Evolutionary conservation across 2,329 filamentous ascomycete genomes (phyloP), one percentile per base, ranked within the genome.

Genomic region (Xylariaceae sp.): DNA sequence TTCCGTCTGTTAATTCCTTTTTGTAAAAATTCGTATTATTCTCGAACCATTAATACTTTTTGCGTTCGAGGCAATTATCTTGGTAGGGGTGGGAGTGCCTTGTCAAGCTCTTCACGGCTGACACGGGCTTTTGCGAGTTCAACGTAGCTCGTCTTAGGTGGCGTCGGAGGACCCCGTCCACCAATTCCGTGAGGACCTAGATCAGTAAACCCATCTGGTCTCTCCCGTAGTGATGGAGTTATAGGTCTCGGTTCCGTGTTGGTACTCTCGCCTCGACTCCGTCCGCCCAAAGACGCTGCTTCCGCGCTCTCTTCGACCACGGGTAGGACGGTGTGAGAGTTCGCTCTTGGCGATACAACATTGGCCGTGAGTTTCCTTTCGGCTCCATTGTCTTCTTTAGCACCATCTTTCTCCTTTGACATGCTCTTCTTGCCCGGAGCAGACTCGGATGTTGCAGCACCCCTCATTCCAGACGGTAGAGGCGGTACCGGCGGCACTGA

Each of bases 241-340:
- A 73, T 68, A 15, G 69, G 73, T 47, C 70, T 65, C 35, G 68
- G 61, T 55, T 66, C 70, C 4, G 58, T 57, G 57, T 61, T 69
- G 8, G 65, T 61, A 15, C 69, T 73, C 61, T 81, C 83, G 59
- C 77, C 75, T 18, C 79, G 80, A 68, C 83, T 84, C 56, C 81
- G 80, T 35, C 80, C 83, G 1, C 85, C 84, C 23, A 85, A 81
- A 61, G 88, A 90, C 6, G 81, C 83, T 8, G 80, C 87, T 73
- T 97, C 93, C 4, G 86, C 89, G n/a, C 86, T 88, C 74, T 97
- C 93, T 66, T 96, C 90, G 5, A 97, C 92, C 8, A 97, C 87
- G 0, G 93, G 93, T 1, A 97, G 76, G 1, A 75, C 81, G 69
- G 71, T 69, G 57, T 68, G 70, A 2, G 72, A 69, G 35, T 65